Conservation (phyloP, 768 basidiomycete species). For the Ramaria sp. region DNA sequence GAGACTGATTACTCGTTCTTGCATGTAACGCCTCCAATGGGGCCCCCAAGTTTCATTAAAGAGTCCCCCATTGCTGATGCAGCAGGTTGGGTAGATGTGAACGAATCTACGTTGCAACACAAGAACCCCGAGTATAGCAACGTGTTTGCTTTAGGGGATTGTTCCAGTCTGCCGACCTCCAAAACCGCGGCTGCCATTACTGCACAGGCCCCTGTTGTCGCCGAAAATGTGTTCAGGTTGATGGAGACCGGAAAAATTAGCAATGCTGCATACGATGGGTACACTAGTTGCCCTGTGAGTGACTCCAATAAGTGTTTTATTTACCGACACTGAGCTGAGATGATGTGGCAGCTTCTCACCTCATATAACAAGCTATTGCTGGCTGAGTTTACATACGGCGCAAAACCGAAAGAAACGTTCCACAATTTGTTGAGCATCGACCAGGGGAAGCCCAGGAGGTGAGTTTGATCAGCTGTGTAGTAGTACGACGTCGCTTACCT, state of each 20-base stretch:
- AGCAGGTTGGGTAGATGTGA: conserved; percentile 84
- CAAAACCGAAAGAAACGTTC: conserved; percentile 83
- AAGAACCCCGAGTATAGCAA: conserved; percentile 71
- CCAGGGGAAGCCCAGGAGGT: conserved; percentile 71
- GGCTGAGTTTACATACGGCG: conserved; percentile 90
- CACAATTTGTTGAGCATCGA: conserved; percentile 46
- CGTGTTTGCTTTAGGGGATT: conserved; percentile 88
- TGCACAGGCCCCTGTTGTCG: conserved; percentile 79
- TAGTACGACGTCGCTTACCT: neutral
- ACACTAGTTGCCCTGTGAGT: conserved; percentile 78
- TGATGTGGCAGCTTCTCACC: conserved; percentile 18
- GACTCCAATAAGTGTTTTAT: neutral
- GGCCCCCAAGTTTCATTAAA: conserved; percentile 74
- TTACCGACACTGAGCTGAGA: neutral
- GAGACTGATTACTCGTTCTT: conserved; percentile 73
- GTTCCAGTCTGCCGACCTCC: conserved; percentile 83
- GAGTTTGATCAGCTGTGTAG: conserved; percentile 14
- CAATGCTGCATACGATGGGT: conserved; percentile 73
- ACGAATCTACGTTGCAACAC: conserved; percentile 73
- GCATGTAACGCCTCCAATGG: conserved; percentile 90
- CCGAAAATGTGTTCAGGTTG: conserved; percentile 76
- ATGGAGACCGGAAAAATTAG: conserved; percentile 64
- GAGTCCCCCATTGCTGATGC: conserved; percentile 67
- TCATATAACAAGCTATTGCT: conserved; percentile 43
- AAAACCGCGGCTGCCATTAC: conserved; percentile 96